Conservation (phyloP, 768 basidiomycete genomes). For the Fibroporia radiculosa region DNA sequence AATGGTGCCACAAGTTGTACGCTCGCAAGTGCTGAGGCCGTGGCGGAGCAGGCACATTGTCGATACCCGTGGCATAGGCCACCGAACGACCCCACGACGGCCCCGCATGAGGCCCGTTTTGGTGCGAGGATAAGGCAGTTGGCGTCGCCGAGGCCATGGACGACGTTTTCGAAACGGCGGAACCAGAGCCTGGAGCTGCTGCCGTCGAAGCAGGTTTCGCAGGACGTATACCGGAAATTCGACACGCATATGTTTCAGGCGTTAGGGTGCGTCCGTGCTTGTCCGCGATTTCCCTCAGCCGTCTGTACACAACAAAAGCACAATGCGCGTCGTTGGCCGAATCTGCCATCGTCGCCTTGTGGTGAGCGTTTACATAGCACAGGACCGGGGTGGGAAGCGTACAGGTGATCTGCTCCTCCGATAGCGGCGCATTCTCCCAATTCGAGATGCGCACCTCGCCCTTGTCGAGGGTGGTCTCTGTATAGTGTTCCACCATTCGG, state of each 20-base stretch:
- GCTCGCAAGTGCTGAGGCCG: constrained; percentile 32
- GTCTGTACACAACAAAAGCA: constrained; percentile 35
- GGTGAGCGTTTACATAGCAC: neutral
- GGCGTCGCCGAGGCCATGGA: neutral
- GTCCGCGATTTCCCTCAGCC: constrained; percentile 26
- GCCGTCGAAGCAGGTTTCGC: neutral
- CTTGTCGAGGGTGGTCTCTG: constrained; percentile 31
- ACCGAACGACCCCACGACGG: too few relatives aligned
- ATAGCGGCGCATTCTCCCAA: constrained; percentile 34
- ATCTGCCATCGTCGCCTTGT: constrained; percentile 22
- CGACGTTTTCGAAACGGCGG: neutral
- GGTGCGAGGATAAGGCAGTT: neutral
- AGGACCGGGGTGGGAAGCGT: constrained; percentile 1
- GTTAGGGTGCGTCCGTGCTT: constrained; percentile 15
- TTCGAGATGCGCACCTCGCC: constrained; percentile 38
- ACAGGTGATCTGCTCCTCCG: constrained; percentile 33
- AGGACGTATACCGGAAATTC: constrained; percentile 17
- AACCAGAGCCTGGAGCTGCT: neutral
- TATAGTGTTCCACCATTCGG: constrained; percentile 36
- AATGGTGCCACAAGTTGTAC: constrained; percentile 37
- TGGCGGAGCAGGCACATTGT: neutral
- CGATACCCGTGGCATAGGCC: neutral
- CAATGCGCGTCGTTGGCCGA: constrained; percentile 47
- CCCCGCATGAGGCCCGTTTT: neutral
- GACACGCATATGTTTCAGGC: constrained; percentile 18